Conservation (phyloP, 2,329 filamentous ascomycete species). For the Colletotrichum kahawae region DNA sequence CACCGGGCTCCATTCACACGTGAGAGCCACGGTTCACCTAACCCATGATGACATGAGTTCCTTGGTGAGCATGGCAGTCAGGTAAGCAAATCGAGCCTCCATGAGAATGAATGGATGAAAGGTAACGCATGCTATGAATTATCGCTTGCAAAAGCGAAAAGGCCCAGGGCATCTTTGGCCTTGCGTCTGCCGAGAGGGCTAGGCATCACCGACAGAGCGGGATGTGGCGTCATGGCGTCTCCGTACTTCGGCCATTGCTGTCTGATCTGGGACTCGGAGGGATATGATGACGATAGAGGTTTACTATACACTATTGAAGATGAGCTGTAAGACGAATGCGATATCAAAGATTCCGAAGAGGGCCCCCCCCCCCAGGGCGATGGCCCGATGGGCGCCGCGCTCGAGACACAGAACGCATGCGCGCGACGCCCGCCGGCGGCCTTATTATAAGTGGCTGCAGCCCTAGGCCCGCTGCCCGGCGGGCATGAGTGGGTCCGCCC, state of each 20-base stretch:
- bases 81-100: neutral
- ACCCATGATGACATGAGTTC: neutral
- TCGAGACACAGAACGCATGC: neutral
- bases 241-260: neutral
- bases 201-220: neutral
- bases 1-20: neutral
- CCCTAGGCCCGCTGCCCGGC: conserved; percentile 8
- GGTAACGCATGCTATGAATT: neutral
- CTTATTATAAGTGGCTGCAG: neutral
- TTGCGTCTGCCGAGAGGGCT: neutral
- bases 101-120: neutral
- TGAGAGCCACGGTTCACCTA: neutral
- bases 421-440: conserved; percentile 13
- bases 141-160: neutral
- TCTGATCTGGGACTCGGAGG: neutral
- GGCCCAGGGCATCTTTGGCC: neutral
- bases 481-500: conserved; percentile 2
- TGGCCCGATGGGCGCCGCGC: neutral
- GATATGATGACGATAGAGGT: neutral
- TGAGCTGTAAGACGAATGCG: neutral
- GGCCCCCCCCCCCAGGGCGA: neutral
- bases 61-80: neutral
- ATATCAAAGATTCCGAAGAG: neutral
- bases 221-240: neutral
- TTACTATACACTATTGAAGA: neutral